Conservation (phyloP, 1,284 basidiomycete genomes). For the Golubevia pallescens region DNA sequence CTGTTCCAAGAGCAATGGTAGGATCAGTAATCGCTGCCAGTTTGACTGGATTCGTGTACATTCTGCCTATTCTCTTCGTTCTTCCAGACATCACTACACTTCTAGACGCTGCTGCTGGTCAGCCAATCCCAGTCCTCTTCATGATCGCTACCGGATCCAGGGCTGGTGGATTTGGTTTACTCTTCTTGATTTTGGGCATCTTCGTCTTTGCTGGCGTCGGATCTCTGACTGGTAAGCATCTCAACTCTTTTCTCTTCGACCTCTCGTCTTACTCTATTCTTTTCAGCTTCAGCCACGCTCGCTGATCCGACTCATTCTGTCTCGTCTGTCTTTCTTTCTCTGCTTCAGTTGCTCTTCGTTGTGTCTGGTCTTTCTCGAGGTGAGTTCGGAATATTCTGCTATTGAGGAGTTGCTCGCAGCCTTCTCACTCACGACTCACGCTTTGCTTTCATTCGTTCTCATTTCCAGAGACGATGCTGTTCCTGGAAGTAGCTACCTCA, state of each 20-base stretch:
- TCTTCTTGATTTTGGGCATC: slow-evolving; percentile 67
- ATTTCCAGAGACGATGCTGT: slow-evolving; percentile 66
- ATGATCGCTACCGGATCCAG: slow-evolving; percentile 65
- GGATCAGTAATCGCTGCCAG: slow-evolving; percentile 66
- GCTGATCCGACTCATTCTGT: no score
- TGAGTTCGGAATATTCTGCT: no score
- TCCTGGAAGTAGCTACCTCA: slow-evolving; percentile 65
- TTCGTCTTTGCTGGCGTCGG: slow-evolving; percentile 67
- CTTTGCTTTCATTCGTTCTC: no score
- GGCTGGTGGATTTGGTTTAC: slow-evolving; percentile 66
- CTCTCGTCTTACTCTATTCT: no score
- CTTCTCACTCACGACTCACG: no score
- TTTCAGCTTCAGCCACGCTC: no score
- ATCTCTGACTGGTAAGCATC: slow-evolving; percentile 65
- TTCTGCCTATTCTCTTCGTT: slow-evolving; percentile 67
- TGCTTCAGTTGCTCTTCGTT: slow-evolving; percentile 66
- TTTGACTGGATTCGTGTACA: slow-evolving; percentile 66
- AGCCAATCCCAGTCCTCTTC: slow-evolving; percentile 67
- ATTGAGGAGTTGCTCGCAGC: no score
- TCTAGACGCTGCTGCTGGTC: slow-evolving; percentile 64
- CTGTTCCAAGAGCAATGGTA: slow-evolving; percentile 65
- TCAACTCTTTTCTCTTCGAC: no score
- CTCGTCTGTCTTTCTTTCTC: no score
- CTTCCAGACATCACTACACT: slow-evolving; percentile 65
- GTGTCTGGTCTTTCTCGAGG: slow-evolving; percentile 67